phyloP scores from a whole-genome alignment of 78 protist genomes.

The Tieghemostelium lacteum region DNA sequence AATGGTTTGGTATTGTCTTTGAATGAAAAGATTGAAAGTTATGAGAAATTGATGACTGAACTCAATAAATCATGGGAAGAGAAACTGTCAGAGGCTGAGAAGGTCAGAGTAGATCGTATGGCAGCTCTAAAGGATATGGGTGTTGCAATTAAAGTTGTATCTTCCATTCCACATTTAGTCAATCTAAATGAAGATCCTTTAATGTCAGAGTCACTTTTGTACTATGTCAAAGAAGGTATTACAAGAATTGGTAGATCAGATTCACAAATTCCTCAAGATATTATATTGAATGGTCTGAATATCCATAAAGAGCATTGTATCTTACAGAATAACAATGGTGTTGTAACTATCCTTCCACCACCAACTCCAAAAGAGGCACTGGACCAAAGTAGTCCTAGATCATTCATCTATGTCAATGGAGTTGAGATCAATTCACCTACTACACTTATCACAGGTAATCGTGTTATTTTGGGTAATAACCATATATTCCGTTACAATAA shows the following conservation, averaged over 20 bases:
- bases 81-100: constrained; percentile 40
- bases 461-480: constrained; percentile 82
- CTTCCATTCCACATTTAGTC: constrained; percentile 84
- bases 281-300: constrained; percentile 79
- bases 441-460: constrained; percentile 45
- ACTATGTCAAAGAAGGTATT: constrained; percentile 72
- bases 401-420: constrained; percentile 73
- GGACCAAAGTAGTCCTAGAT: not conserved
- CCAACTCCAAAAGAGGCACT: not conserved
- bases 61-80: constrained; percentile 81
- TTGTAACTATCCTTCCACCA: constrained; percentile 53
- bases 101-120: constrained; percentile 70
- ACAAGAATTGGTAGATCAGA: constrained; percentile 78
- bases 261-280: constrained; percentile 61
- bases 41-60: constrained; percentile 63
- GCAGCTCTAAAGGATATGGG: constrained; percentile 80
- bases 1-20: not conserved
- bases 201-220: constrained; percentile 88
- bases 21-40: constrained; percentile 71
- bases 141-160: constrained; percentile 64
- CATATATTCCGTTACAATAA: constrained; percentile 83
- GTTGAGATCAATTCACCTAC: constrained; percentile 44
- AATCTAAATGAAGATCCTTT: constrained; percentile 92
- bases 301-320: constrained; percentile 79
- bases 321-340: constrained; percentile 16